These are phyloP conservation scores for Aureobasidium lini DNA, from an alignment of 2,329 filamentous ascomycete species.

Conservation along the genomic window DNA sequence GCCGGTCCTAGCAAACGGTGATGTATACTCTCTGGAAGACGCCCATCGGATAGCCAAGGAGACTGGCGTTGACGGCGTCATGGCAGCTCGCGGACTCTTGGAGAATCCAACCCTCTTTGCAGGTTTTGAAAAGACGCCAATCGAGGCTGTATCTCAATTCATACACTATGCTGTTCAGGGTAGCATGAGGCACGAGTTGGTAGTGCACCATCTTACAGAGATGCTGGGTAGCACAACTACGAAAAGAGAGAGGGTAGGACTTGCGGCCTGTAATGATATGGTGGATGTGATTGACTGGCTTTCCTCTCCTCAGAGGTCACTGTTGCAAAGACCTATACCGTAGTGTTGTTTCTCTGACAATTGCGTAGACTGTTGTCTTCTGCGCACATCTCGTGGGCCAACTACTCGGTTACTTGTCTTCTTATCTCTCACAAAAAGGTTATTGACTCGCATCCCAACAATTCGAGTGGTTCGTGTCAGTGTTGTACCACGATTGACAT, in stretches of 20 bases:
- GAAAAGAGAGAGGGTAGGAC: slow-evolving; percentile 47
- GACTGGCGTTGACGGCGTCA: slow-evolving; percentile 45
- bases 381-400: too few species aligned
- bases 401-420: too few species aligned
- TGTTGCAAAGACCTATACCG: slow-evolving; percentile 1
- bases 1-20: slow-evolving; percentile 61
- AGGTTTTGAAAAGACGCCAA: slow-evolving; percentile 49
- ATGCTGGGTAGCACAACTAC: slow-evolving; percentile 54
- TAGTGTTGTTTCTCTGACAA: neutral
- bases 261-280: slow-evolving; percentile 41
- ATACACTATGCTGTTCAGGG: slow-evolving; percentile 49
- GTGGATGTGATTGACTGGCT: slow-evolving; percentile 29
- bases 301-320: slow-evolving; percentile 18
- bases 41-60: slow-evolving; percentile 25
- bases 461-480: too few species aligned
- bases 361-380: too few species aligned
- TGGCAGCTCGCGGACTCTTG: slow-evolving; percentile 62
- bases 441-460: too few species aligned
- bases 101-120: slow-evolving; percentile 61
- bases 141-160: slow-evolving; percentile 57
- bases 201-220: slow-evolving; percentile 58
- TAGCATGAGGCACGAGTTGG: slow-evolving; percentile 39
- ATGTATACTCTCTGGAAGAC: slow-evolving; percentile 52
- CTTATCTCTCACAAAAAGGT: too few species aligned
- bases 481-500: too few species aligned